Base-by-base conservation (phyloP, 2,329 filamentous ascomycete species). In the Alternaria triticimaculans region DNA sequence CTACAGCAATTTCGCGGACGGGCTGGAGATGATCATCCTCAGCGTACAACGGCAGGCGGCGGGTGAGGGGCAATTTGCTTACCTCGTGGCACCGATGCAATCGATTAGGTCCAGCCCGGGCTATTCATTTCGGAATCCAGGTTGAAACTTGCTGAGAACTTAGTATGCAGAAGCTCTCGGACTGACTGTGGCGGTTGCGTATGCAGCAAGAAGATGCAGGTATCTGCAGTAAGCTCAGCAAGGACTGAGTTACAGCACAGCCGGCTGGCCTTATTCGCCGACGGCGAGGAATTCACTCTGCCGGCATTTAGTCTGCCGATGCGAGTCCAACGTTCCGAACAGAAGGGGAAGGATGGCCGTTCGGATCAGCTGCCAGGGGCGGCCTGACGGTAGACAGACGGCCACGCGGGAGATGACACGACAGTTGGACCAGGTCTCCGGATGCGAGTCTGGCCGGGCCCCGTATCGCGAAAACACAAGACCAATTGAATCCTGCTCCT, bases 1-100 rank as follows among this genome's bases (percentile, higher is more conserved):
- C 67, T 67, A 56, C 49, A 50, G 64, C 61, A 70, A 73, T 73
- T 69, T 73, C 63, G 58, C 60, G 63, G 63, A 61, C 64, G 64
- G 64, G 55, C 58, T 57, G 58, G 60, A 59, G 62, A 64, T 61
- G 68, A 65, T 66, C 67, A 48, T 55, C 61, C 41, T 58, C 55
- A 57, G 66, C 63, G 66, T 45, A 46, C 50, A 53, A 55, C 58
- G 48, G 46, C 25, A 63, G 54, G 20, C 28, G 20, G 41, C 26
- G 51, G 41, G 55, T 49, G 46, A 53, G 44, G 51, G 58, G 53
- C n/a, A 65, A 58, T 49, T 58, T 54, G 54, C 44, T 30, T n/a
- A 33, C 50, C 41, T 60, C 28, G 56, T 48, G 43, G 57, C 48
- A 46, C 41, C 46, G 23, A 45, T 44, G 54, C 50, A 43, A 55